Percentiles rank a stretch among this genome's conserved stretches.
phyloP scores from a whole-genome alignment of 345 rosid species.

The Hevea brasiliensis region DNA sequence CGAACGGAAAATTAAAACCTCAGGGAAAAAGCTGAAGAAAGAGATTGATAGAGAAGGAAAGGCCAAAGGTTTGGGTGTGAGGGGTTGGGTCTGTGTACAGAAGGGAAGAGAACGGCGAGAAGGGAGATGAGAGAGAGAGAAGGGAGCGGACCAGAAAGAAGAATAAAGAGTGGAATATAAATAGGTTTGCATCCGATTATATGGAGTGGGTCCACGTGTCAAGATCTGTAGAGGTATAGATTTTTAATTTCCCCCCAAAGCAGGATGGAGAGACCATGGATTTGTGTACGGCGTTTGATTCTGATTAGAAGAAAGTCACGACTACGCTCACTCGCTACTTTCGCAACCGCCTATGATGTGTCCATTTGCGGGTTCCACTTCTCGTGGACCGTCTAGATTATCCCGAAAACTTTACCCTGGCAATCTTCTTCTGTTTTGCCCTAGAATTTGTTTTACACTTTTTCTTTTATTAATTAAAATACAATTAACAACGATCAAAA shows the following conservation, averaged over 20 bases:
- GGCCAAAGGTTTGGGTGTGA: constrained; percentile 28
- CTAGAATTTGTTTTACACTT: too few relatives aligned
- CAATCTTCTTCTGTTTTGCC: too few relatives aligned
- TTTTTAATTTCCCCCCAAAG: not conserved
- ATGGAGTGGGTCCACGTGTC: constrained; percentile 61
- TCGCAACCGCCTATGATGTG: too few relatives aligned
- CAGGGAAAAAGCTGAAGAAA: too few relatives aligned
- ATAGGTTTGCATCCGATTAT: constrained; percentile 98
- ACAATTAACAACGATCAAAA: too few relatives aligned
- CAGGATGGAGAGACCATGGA: not conserved
- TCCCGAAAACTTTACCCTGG: too few relatives aligned
- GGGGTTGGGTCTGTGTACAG: not conserved
- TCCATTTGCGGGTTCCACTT: too few relatives aligned
- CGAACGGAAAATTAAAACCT: not conserved
- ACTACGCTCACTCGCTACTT: too few relatives aligned
- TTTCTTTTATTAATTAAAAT: too few relatives aligned
- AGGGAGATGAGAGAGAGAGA: constrained; percentile 18
- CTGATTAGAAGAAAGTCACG: too few relatives aligned
- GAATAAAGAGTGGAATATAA: constrained; percentile 81
- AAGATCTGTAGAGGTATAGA: constrained; percentile 30
- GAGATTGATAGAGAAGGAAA: not conserved
- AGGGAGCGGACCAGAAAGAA: constrained; percentile 52
- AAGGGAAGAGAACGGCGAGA: constrained; percentile 29
- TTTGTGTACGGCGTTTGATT: not conserved
- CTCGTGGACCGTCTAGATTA: too few relatives aligned